phyloP scores from a whole-genome alignment of 2,329 filamentous ascomycete genomes.

The Didymellaceae sp. region DNA sequence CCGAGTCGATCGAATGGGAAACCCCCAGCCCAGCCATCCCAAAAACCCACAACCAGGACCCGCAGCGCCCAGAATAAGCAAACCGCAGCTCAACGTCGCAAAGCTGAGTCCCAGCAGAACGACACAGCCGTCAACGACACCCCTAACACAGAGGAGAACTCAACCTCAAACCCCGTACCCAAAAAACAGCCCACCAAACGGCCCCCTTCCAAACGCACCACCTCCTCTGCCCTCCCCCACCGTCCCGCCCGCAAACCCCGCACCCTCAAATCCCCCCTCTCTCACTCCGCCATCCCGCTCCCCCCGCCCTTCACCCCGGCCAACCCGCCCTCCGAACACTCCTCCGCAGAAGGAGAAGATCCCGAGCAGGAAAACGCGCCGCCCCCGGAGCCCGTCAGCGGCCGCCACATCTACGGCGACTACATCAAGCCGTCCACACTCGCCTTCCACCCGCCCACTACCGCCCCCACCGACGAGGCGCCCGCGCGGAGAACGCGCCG shows the following conservation, averaged over 20 bases:
- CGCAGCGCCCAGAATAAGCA: background rate
- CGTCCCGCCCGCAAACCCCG: slow-evolving; percentile 4
- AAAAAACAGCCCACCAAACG: background rate
- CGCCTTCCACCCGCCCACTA: background rate
- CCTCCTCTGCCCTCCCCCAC: slow-evolving; percentile 12
- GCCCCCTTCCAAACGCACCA: background rate
- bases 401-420: slow-evolving; percentile 15
- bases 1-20: background rate
- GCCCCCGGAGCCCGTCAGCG: slow-evolving; percentile 8
- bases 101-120: too few relatives aligned
- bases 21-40: background rate
- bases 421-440: slow-evolving; percentile 5
- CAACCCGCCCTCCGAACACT: slow-evolving; percentile 5
- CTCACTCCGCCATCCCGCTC: background rate
- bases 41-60: background rate
- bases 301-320: slow-evolving; percentile 9
- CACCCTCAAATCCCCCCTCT: background rate
- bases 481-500: background rate
- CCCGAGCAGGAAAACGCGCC: slow-evolving; percentile 10
- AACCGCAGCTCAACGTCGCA: background rate
- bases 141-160: background rate
- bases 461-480: background rate
- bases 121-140: background rate
- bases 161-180: background rate
- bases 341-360: background rate